Evolutionary conservation across 2,329 filamentous ascomycete genomes (phyloP).

Genomic region (Paramyrothecium sp.): DNA sequence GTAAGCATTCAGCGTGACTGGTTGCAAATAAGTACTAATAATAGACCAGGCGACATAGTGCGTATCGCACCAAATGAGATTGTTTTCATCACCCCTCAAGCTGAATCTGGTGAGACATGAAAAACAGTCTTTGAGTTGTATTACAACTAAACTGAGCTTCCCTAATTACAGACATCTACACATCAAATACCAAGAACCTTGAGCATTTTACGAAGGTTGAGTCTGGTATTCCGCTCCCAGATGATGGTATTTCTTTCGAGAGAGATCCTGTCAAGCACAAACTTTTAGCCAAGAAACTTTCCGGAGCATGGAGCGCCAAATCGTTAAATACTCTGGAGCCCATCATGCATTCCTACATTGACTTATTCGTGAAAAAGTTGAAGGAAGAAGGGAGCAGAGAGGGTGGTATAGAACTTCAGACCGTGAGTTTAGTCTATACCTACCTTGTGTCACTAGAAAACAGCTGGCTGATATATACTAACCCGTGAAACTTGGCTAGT

Average conservation of each 20-base stretch:
- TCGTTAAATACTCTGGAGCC: not conserved
- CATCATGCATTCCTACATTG: slow-evolving; percentile 1
- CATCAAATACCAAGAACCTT: not conserved
- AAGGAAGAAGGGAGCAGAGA: not conserved
- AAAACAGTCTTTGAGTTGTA: too few species aligned
- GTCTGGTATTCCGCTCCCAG: not conserved
- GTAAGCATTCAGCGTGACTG: too few species aligned
- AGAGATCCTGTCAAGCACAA: not conserved
- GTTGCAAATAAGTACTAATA: too few species aligned
- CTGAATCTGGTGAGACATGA: not conserved
- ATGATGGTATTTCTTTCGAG: not conserved
- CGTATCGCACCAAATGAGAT: not conserved
- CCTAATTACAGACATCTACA: not conserved
- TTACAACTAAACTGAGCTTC: not conserved
- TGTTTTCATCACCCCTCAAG: not conserved
- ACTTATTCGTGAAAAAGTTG: not conserved
- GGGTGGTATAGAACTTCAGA: not conserved
- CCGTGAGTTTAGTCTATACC: not conserved
- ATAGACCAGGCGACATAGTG: not conserved
- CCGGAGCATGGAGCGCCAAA: not conserved
- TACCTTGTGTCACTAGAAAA: not conserved
- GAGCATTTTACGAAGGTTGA: not conserved
- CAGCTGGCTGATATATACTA: too few species aligned
- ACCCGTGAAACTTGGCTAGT: too few species aligned
- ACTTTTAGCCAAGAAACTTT: not conserved